These are phyloP conservation scores for Aspergillus bertholletiae DNA, from an alignment of 495 filamentous ascomycete genomes.

Conservation along the genomic window DNA sequence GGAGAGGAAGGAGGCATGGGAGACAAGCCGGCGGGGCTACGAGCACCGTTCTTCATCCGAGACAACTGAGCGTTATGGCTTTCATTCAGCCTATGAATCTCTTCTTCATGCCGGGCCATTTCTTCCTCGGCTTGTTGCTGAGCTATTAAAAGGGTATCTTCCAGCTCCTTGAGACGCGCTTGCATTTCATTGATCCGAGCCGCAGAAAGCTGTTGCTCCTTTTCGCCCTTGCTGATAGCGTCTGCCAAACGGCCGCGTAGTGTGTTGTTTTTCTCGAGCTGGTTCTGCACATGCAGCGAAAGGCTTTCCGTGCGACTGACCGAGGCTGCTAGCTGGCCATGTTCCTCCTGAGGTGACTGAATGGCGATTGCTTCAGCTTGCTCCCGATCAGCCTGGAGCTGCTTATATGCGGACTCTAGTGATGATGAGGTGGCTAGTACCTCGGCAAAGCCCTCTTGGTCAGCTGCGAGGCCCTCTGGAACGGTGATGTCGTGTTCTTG, in stretches of 20 bases:
- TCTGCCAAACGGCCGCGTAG: conserved; percentile 78
- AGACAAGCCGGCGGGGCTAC: conserved; percentile 38
- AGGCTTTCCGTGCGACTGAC: conserved; percentile 75
- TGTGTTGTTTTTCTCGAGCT: conserved; percentile 70
- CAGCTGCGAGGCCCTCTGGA: conserved; percentile 40
- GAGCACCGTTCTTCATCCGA: conserved; percentile 60
- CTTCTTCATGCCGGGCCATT: conserved; percentile 79
- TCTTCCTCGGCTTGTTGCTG: conserved; percentile 85
- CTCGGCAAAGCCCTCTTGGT: conserved; percentile 45
- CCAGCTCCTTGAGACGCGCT: conserved; percentile 68
- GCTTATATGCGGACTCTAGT: conserved; percentile 72
- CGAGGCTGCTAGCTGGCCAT: conserved; percentile 63
- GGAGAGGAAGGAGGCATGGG: conserved; percentile 59
- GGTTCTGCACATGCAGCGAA: conserved; percentile 67
- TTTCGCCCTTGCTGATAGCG: conserved; percentile 82
- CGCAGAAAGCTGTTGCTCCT: conserved; percentile 74
- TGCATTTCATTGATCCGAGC: conserved; percentile 81
- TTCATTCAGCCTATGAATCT: conserved; percentile 70
- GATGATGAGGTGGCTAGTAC: conserved; percentile 64
- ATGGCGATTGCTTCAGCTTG: conserved; percentile 60
- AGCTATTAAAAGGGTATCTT: conserved; percentile 78
- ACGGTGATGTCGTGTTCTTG: conserved; percentile 83
- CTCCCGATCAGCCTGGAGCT: conserved; percentile 78
- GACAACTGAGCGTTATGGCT: conserved; percentile 74
- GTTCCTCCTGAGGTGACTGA: conserved; percentile 60